A percentile compares a stretch with the other conserved stretches of the same genome.
Evolutionary conservation across 1,139 yeast species (phyloP).

Genomic region (Pichia sp.): DNA sequence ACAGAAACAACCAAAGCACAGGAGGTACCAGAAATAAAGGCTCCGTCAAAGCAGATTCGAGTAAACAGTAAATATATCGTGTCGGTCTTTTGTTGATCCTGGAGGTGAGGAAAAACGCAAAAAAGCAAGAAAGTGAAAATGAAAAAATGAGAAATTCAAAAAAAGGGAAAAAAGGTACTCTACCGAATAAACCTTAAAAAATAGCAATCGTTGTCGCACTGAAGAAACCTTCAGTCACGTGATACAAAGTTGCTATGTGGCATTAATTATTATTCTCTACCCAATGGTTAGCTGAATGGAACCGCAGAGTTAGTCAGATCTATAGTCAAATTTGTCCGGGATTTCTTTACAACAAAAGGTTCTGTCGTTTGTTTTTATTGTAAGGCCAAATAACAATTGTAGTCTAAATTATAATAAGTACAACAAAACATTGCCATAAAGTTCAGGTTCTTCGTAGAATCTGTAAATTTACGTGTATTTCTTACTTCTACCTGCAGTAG

Average conservation of each 20-base stretch:
- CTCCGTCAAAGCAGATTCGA: neutral
- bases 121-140: neutral
- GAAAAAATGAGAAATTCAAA: neutral
- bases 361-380: too few species aligned
- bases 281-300: too few species aligned
- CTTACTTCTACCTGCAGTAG: conserved; percentile 16
- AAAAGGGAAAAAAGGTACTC: neutral
- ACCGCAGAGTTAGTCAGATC: too few species aligned
- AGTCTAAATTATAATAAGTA: too few species aligned
- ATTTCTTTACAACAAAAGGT: too few species aligned
- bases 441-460: conserved; percentile 21
- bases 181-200: neutral
- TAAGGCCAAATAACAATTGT: too few species aligned
- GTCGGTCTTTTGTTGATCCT: neutral
- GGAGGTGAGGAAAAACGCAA: neutral
- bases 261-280: too few species aligned
- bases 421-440: conserved; percentile 11
- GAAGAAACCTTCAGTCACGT: too few species aligned
- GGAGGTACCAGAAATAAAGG: neutral
- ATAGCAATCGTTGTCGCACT: neutral
- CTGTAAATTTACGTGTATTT: conserved; percentile 22
- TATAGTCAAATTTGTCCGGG: too few species aligned
- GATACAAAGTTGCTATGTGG: too few species aligned
- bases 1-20: neutral
- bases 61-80: neutral